Evolutionary conservation across 768 basidiomycete genomes (phyloP), one percentile per base, ranked within the genome.

Genomic region (Naganishia vaughanmartiniae): DNA sequence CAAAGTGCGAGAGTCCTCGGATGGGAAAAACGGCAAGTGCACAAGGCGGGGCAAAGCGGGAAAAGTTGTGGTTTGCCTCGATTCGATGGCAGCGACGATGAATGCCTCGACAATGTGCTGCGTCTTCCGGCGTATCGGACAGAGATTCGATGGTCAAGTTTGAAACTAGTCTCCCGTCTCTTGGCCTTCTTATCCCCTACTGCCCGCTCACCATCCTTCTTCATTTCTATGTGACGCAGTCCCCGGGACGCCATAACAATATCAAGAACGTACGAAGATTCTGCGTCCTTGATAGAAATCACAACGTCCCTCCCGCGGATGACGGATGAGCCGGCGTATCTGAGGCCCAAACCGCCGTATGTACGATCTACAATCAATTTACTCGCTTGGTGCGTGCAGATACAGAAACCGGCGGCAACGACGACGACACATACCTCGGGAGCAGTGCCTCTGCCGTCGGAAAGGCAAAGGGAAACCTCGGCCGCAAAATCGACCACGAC

Each of bases 221-320:
- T 26, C 30, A 53, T 53, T 3, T 3, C n/a, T n/a, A n/a, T n/a
- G n/a, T n/a, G n/a, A n/a, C n/a, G n/a, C 71, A 95, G 92, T 78
- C 95, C 95, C 4, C 85, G 95, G 74, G 95, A 99, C 76, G 88
- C 93, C 17, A 89, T 99, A 53, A 95, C 92, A 19, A 94, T 99
- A 75, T 91, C 92, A 54, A 87, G 91, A 71, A 87, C 91, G 45
- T 88, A 90, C 76, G 85, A 88, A 73, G 92, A 96, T 79, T 79
- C 89, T 33, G 85, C 88, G 3, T 92, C 91, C 19, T 84, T 95
- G 66, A 88, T 97, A 82, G 90, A 93, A 81, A 88, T 97, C 70
- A 89, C 93, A 2, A 94, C 93, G 10, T 94, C 93, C n/a, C 84
- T 97, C 28, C 93, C 94, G 71, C 89, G 93, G 55, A 93, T 93